Percentiles rank a stretch among this genome's conserved stretches.
phyloP scores from a whole-genome alignment of 2,329 filamentous ascomycete genomes.

The Colletotrichum godetiae region DNA sequence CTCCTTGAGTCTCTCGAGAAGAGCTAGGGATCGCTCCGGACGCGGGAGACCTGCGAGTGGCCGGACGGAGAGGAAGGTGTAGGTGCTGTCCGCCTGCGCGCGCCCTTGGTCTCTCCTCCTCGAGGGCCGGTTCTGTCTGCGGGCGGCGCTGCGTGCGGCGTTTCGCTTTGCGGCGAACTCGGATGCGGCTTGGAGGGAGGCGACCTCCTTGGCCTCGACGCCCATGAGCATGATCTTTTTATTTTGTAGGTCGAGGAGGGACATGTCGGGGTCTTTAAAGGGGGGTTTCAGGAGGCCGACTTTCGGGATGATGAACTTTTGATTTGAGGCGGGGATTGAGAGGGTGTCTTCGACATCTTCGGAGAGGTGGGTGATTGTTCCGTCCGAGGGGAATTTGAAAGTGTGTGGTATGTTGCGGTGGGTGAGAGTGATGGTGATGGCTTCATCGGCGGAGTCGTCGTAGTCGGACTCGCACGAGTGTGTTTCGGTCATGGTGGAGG shows the following conservation, averaged over 20 bases:
- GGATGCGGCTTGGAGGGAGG: constrained; percentile 62
- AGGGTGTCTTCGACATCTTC: constrained; percentile 65
- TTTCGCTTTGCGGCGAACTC: constrained; percentile 61
- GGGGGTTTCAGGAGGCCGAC: constrained; percentile 73
- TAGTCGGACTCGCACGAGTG: constrained; percentile 25
- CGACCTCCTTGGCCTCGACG: constrained; percentile 69
- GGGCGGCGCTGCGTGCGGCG: constrained; percentile 49
- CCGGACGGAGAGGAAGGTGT: constrained; percentile 84
- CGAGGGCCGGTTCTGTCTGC: constrained; percentile 48
- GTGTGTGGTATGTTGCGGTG: constrained; percentile 59
- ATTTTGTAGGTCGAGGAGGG: constrained; percentile 58
- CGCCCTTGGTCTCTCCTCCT: constrained; percentile 47
- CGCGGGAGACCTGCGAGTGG: constrained; percentile 83
- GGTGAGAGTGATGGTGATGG: constrained; percentile 56
- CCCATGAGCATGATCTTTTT: constrained; percentile 76
- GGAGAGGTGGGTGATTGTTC: constrained; percentile 69
- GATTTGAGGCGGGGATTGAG: constrained; percentile 70
- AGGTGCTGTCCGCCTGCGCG: constrained; percentile 69
- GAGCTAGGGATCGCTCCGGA: constrained; percentile 75
- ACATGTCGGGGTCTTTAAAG: constrained; percentile 67
- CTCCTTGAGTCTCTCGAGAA: constrained; percentile 80
- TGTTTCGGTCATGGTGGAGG: constrained; percentile 31
- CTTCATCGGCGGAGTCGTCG: constrained; percentile 37
- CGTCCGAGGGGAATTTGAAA: constrained; percentile 55
- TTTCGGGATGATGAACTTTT: constrained; percentile 77